Evolutionary conservation across 805 yeast species (phyloP), one percentile per base, ranked within the genome.

Genomic region (Pichia exigua): DNA sequence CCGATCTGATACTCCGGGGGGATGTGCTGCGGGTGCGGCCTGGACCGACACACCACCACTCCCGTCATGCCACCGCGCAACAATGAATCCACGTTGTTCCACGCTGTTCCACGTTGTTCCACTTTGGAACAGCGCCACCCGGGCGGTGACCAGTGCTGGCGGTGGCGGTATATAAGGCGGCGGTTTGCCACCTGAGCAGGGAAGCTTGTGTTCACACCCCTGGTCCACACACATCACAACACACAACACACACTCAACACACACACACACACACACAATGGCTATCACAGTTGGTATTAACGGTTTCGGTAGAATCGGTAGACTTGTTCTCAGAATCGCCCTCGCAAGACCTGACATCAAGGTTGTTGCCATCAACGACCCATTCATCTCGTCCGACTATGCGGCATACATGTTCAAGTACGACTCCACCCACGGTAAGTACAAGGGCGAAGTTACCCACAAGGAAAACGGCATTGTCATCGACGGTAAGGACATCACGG

Each of bases 371-470:
- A 76, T 89, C 79, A 89, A 89, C 73, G 94, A 89, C 73, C 96
- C 96, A 57, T 88, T 87, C 79, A 89, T 88, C 65, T 81, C 82
- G 57, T 79, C 94, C 55, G 95, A 88, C 62, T 88, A 88, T 74
- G 96, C 96, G 66, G 87, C 96, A 59, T 88, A 88, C 81, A 82
- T 88, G 89, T 87, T 88, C 87, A 89, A 88, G 79, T 88, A 87
- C 75, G 96, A 88, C 74, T 87, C 96, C 56, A 88, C 95, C 60
- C 96, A 88, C 78, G 95, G 96, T 66, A 77, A 75, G 69, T 89
- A 72, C 84, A 72, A 75, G 67, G 96, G 96, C 66, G 81, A 75
- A 55, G 95, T 88, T 57, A 55, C 74, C 61, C 56, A 63, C 59
- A 79, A 79, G 59, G 88, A 75, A 57, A 77, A 75, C 64, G 64